phyloP scores from a whole-genome alignment of 106 monocot genomes.

The Dendrobium nobile region DNA sequence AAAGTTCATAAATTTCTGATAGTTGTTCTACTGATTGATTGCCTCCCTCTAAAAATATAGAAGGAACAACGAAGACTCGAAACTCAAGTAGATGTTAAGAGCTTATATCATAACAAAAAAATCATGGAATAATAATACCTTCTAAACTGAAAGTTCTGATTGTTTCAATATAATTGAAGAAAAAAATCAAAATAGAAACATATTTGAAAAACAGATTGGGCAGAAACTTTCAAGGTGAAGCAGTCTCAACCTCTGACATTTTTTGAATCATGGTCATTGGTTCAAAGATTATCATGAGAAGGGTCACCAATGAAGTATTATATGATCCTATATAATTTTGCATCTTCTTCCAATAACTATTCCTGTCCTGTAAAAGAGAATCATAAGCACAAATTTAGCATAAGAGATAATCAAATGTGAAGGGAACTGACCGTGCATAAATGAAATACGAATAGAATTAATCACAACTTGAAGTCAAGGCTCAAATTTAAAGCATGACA shows the following conservation, averaged over 20 bases:
- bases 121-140: background rate
- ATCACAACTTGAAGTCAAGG: no score
- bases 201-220: background rate
- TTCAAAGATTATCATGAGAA: constrained; percentile 94
- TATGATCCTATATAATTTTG: constrained; percentile 82
- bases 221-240: constrained; percentile 2
- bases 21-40: no score
- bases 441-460: no score
- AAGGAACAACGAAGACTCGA: background rate
- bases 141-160: background rate
- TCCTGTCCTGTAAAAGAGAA: constrained; percentile 63
- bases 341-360: constrained; percentile 98
- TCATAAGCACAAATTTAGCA: background rate
- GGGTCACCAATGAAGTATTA: constrained; percentile 89
- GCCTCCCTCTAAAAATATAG: no score
- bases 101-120: background rate
- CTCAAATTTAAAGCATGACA: background rate
- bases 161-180: background rate
- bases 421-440: background rate
- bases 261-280: constrained; percentile 96
- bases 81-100: background rate
- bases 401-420: background rate
- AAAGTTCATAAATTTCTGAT: no score
- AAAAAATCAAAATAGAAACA: background rate
- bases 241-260: constrained; percentile 73